phyloP scores from a whole-genome alignment of 352 stramenopile genomes.

The Phytophthora litchii region DNA sequence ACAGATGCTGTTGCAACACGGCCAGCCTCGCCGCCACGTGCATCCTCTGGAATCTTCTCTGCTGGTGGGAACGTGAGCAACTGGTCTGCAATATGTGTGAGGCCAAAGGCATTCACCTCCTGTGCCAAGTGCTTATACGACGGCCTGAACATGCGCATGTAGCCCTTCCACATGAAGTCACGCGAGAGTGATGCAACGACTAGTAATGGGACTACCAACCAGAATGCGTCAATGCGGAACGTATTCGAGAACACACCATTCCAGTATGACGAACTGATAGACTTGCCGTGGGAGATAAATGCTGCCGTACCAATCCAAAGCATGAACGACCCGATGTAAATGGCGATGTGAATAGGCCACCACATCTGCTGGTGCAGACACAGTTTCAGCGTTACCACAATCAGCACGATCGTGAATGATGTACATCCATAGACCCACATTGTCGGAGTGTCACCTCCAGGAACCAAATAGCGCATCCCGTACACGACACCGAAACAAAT shows the following conservation, averaged over 20 bases:
- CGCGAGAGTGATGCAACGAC: conserved; percentile 72
- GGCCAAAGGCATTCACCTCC: conserved; percentile 74
- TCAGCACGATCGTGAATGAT: conserved; percentile 94
- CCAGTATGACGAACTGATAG: conserved; percentile 83
- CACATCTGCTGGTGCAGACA: conserved; percentile 88
- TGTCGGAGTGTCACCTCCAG: conserved; percentile 87
- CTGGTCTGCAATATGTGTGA: conserved; percentile 66
- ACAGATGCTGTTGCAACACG: conserved; percentile 23
- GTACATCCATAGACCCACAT: conserved; percentile 95
- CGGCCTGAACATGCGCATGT: conserved; percentile 76
- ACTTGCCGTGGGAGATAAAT: conserved; percentile 76
- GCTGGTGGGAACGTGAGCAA: conserved; percentile 82
- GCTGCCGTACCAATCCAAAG: conserved; percentile 78
- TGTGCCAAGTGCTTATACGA: conserved; percentile 89
- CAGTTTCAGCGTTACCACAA: conserved; percentile 96
- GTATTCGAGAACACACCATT: conserved; percentile 81
- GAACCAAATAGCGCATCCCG: conserved; percentile 78
- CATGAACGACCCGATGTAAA: conserved; percentile 72
- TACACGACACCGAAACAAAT: conserved; percentile 87
- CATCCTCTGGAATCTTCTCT: conserved; percentile 68
- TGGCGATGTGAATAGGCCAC: conserved; percentile 70
- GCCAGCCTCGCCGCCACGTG: conserved; percentile 33
- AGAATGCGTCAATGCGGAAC: conserved; percentile 74
- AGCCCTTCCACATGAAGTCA: conserved; percentile 87
- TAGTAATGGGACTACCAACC: conserved; percentile 76